These are phyloP conservation scores for Meyerozyma athensensis DNA, from an alignment of 1,139 yeast genomes.

Conservation along the genomic window DNA sequence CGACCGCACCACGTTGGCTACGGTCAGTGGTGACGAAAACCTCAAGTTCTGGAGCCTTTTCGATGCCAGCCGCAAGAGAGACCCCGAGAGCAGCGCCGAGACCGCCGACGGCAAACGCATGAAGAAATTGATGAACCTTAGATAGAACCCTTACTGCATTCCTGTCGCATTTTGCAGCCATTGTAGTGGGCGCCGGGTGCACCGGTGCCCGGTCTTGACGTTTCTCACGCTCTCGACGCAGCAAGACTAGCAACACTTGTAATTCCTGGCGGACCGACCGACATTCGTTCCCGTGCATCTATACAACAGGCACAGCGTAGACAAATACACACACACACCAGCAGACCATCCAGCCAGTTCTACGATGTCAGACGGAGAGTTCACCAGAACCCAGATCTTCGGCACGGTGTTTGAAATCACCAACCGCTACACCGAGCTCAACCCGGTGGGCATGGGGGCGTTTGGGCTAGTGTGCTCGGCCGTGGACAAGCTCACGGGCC, in stretches of 20 bases:
- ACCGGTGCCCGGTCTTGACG: too few relatives aligned
- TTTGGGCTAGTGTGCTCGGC: constrained; percentile 98
- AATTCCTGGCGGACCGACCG: background rate
- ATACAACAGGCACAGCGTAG: background rate
- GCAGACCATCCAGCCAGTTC: background rate
- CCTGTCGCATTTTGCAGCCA: too few relatives aligned
- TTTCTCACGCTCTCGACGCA: too few relatives aligned
- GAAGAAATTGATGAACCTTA: constrained; percentile 25
- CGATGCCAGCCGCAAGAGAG: constrained; percentile 46
- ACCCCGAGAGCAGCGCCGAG: constrained; percentile 13
- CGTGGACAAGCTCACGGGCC: constrained; percentile 81
- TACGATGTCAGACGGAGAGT: constrained; percentile 20
- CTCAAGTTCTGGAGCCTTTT: constrained; percentile 92
- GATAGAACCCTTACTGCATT: constrained; percentile 12
- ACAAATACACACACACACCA: background rate
- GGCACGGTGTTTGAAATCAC: constrained; percentile 96
- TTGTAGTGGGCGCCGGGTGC: too few relatives aligned
- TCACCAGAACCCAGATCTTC: constrained; percentile 54
- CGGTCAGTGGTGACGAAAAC: constrained; percentile 96
- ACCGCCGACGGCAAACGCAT: constrained; percentile 18
- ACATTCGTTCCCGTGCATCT: background rate
- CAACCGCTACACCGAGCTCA: constrained; percentile 80
- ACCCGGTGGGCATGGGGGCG: constrained; percentile 99
- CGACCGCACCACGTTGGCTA: constrained; percentile 84
- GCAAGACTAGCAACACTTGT: too few relatives aligned